Evolutionary conservation across 805 yeast genomes (phyloP).

Genomic region (Lipomyces sp.): DNA sequence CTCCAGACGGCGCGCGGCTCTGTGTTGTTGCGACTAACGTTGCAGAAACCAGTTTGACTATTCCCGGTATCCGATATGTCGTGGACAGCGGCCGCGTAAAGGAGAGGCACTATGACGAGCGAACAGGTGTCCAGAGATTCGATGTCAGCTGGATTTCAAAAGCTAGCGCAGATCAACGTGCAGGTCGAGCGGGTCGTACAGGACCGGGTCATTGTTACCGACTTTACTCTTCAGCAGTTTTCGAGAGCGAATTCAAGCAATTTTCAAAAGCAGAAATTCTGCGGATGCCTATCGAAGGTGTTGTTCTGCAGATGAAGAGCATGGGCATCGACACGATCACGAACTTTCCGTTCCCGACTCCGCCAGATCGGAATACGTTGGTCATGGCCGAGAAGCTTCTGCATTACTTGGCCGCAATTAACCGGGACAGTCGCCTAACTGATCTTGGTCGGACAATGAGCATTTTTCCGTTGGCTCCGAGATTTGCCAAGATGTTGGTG

Average conservation of each 20-base stretch:
- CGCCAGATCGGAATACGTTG: slow-evolving; percentile 71
- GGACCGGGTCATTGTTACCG: slow-evolving; percentile 99
- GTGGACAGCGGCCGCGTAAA: slow-evolving; percentile 94
- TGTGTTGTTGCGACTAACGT: slow-evolving; percentile 97
- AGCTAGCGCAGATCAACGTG: slow-evolving; percentile 93
- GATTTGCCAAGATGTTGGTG: slow-evolving; percentile 87
- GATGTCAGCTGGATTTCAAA: slow-evolving; percentile 91
- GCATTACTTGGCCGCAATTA: slow-evolving; percentile 77
- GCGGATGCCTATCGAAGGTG: slow-evolving; percentile 95
- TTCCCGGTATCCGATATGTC: slow-evolving; percentile 93
- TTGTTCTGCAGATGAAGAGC: slow-evolving; percentile 92
- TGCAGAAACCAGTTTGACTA: slow-evolving; percentile 96
- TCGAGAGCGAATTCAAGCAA: slow-evolving; percentile 79
- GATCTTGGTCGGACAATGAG: slow-evolving; percentile 85
- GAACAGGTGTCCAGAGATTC: slow-evolving; percentile 89
- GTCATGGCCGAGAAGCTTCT: slow-evolving; percentile 69
- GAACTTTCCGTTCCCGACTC: slow-evolving; percentile 96
- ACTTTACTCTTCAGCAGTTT: slow-evolving; percentile 90
- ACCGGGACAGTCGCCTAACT: slow-evolving; percentile 62
- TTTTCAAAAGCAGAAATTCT: slow-evolving; percentile 88
- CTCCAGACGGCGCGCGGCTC: slow-evolving; percentile 83
- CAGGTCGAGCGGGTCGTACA: slow-evolving; percentile 98
- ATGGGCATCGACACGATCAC: slow-evolving; percentile 92
- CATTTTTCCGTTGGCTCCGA: slow-evolving; percentile 88
- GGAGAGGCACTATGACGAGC: slow-evolving; percentile 79